phyloP scores from a whole-genome alignment of 768 basidiomycete genomes.

The Auricularia sp. region DNA sequence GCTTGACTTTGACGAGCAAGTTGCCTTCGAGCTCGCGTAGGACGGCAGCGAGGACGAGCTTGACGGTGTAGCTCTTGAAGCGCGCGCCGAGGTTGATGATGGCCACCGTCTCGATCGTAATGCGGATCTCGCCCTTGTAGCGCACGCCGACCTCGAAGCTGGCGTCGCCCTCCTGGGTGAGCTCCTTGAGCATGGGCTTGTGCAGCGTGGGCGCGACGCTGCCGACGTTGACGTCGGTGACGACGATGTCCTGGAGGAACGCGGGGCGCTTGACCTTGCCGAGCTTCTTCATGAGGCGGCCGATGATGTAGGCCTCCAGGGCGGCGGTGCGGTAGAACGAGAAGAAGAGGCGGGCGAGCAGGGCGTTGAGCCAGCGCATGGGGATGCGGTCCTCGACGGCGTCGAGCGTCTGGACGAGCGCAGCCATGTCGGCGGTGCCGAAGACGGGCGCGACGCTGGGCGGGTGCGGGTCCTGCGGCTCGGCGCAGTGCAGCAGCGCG shows the following conservation, averaged over 20 bases:
- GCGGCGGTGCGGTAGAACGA: slow-evolving; percentile 77
- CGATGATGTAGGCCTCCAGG: slow-evolving; percentile 79
- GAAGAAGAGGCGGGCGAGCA: slow-evolving; percentile 88
- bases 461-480: slow-evolving; percentile 26
- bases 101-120: slow-evolving; percentile 84
- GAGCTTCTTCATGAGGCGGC: slow-evolving; percentile 85
- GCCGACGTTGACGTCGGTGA: slow-evolving; percentile 86
- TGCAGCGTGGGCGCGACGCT: slow-evolving; percentile 75
- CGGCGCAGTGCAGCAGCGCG: slow-evolving; percentile 58
- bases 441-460: slow-evolving; percentile 43
- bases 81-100: slow-evolving; percentile 74
- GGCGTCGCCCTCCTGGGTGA: slow-evolving; percentile 89
- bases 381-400: slow-evolving; percentile 93
- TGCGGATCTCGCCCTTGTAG: slow-evolving; percentile 81
- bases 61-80: slow-evolving; percentile 85
- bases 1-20: slow-evolving; percentile 77
- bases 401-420: slow-evolving; percentile 77
- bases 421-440: slow-evolving; percentile 66
- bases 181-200: slow-evolving; percentile 97
- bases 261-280: slow-evolving; percentile 82
- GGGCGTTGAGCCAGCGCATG: slow-evolving; percentile 93
- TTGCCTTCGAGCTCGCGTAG: slow-evolving; percentile 88
- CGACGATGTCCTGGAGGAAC: slow-evolving; percentile 75
- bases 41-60: slow-evolving; percentile 80
- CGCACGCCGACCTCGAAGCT: slow-evolving; percentile 75